Conservation (phyloP, 192 early-diverging fungal species). For the Coemansia sp. region DNA sequence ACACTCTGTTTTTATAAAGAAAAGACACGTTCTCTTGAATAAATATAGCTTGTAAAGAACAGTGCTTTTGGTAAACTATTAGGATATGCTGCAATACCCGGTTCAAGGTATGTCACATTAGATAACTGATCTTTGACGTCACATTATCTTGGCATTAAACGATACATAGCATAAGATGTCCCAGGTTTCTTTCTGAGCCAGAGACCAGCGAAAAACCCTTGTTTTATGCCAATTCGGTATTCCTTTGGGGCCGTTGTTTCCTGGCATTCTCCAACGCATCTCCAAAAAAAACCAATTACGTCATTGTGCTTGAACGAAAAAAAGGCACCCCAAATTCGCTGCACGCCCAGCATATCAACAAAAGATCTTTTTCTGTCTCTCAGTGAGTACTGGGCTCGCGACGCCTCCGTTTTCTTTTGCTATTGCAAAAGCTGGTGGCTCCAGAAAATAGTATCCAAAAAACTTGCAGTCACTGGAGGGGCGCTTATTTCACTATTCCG, state of each 20-base stretch:
- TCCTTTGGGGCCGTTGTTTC: too few species aligned
- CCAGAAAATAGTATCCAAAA: too few species aligned
- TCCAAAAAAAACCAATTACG: not conserved
- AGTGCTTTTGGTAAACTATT: not conserved
- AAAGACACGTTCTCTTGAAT: not conserved
- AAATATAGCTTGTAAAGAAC: not conserved
- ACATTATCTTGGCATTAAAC: too few species aligned
- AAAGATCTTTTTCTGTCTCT: not conserved
- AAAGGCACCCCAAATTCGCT: constrained; percentile 1
- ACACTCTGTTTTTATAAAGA: too few species aligned
- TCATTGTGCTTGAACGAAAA: not conserved
- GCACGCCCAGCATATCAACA: not conserved
- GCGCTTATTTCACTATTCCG: too few species aligned
- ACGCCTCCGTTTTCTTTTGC: not conserved
- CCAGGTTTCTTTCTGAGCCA: too few species aligned
- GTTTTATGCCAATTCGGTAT: too few species aligned
- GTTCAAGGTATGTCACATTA: not conserved
- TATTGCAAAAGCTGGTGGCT: not conserved
- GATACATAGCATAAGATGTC: too few species aligned
- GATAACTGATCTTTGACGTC: too few species aligned
- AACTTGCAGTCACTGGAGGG: too few species aligned
- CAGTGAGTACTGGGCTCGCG: not conserved
- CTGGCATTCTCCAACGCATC: too few species aligned
- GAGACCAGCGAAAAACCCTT: too few species aligned
- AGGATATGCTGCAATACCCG: constrained; percentile 8